Evolutionary conservation across 2,329 filamentous ascomycete species (phyloP).

Genomic region (Aureobasidium sp.): DNA sequence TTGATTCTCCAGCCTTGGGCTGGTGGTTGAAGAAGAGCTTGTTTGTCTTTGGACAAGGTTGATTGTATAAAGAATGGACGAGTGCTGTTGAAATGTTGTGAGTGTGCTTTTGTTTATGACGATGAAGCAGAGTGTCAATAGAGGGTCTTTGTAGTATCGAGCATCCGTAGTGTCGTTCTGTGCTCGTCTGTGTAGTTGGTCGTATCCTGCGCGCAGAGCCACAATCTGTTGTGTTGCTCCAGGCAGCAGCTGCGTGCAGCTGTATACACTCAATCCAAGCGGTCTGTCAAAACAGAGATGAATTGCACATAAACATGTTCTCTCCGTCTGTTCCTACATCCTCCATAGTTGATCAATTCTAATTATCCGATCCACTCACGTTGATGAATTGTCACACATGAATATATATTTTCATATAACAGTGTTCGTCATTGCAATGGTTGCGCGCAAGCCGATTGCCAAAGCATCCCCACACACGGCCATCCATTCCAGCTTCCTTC

Average conservation of each 20-base stretch:
- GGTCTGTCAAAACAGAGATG: neutral
- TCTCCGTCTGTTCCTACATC: neutral
- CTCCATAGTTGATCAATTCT: neutral
- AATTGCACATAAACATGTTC: neutral
- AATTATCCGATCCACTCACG: neutral
- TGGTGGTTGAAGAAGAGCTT: conserved; percentile 13
- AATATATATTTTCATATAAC: neutral
- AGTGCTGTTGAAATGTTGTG: neutral
- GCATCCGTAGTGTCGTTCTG: neutral
- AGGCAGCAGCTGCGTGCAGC: neutral
- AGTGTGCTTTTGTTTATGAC: neutral
- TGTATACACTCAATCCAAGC: neutral
- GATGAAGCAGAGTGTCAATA: neutral
- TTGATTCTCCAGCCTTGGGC: neutral
- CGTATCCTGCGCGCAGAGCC: neutral
- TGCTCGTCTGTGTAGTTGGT: neutral
- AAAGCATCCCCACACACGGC: neutral
- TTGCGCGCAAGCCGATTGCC: neutral
- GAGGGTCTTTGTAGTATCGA: neutral
- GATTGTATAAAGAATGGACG: neutral
- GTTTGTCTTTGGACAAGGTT: neutral
- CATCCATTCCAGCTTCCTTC: neutral
- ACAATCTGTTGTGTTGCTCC: neutral
- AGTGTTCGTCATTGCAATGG: neutral
- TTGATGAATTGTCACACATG: too few relatives aligned